Base-by-base conservation (phyloP, 1,139 yeast species). In the Yamadazyma oceani region DNA sequence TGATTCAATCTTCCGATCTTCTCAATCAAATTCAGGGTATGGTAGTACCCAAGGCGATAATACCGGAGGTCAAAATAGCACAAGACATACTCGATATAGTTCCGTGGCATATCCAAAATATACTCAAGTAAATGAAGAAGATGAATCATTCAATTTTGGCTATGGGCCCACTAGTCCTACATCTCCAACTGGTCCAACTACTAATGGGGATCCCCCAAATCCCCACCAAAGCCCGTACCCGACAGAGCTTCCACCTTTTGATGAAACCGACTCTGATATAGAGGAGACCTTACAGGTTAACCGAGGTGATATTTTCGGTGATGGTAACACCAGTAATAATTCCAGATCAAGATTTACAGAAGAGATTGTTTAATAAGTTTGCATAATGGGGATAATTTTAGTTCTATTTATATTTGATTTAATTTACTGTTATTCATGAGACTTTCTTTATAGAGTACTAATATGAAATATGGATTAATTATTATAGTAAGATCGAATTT, bases 1-100 rank as follows among this genome's bases (percentile, higher is more conserved):
- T 24, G 75, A 69, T 40, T 61, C 73, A 1, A 60, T 71, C 5
- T 71, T 69, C 54, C 55, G 60, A 37, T 42, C 62, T 4, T 51
- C 60, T 3, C 57, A 53, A 9, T 47, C 54, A 11, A 56, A 54
- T 32, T 51, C 61, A 5, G 64, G 60, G 10, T 43, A 19, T 14
- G 43, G 44, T 8, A 40, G 42, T 13, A 41, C 43, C 1, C 48
- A 46, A 10, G 44, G 42, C 9, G 42, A 35, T 4, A 40, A 35
- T 28, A 51, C 56, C 3, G 52, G 57, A 3, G 53, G 57, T 2
- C 49, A 32, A 8, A 42, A 37, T 16, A 49, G 51, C 36, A 29
- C 31, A 6, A 41, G 27, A 17, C 50, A 48, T 26, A 34, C 51
- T 3, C 34, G 53, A 17, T 49, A 40, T 26, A 48, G 46, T 33